A percentile compares a stretch with the other conserved stretches of the same genome.
Conservation (phyloP, 2,329 filamentous ascomycete species). For the Hypomyces rosellus region DNA sequence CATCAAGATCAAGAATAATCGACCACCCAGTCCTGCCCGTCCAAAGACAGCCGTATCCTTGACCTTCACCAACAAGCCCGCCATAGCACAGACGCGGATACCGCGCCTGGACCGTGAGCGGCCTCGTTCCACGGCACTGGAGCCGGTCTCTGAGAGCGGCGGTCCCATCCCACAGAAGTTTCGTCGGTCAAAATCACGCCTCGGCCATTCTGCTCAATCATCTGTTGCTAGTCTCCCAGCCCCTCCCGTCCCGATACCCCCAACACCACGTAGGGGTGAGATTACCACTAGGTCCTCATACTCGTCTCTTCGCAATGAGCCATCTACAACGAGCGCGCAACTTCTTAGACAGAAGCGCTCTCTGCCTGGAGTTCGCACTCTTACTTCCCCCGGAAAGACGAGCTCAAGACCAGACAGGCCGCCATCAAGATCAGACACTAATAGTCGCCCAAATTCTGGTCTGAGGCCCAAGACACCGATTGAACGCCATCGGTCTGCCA, state of each 20-base stretch:
- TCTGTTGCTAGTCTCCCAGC: conserved; percentile 60
- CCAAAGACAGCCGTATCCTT: conserved; percentile 74
- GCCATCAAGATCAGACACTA: conserved; percentile 50
- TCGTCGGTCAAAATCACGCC: conserved; percentile 59
- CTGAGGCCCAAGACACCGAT: conserved; percentile 66
- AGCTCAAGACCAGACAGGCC: conserved; percentile 49
- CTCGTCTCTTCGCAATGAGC: conserved; percentile 49
- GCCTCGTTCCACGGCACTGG: conserved; percentile 65
- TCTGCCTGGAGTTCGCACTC: conserved; percentile 51
- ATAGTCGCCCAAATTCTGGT: conserved; percentile 42
- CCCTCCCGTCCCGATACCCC: conserved; percentile 51
- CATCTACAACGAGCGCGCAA: conserved; percentile 60
- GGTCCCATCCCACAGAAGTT: conserved; percentile 55
- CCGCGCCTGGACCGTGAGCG: conserved; percentile 71
- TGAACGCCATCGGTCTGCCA: conserved; percentile 48
- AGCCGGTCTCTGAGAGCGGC: conserved; percentile 87
- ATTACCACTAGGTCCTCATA: conserved; percentile 49
- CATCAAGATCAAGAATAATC: conserved; percentile 73
- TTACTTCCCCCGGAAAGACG: conserved; percentile 47
- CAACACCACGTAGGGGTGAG: conserved; percentile 57
- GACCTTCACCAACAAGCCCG: conserved; percentile 78
- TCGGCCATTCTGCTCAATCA: conserved; percentile 63
- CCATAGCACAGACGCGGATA: conserved; percentile 59
- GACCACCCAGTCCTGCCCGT: conserved; percentile 62
- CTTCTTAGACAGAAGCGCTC: conserved; percentile 60